Evolutionary conservation across 164 flowering plant genomes (phyloP), one percentile per base, ranked within the genome.

Genomic region (Liriodendron chinense): DNA sequence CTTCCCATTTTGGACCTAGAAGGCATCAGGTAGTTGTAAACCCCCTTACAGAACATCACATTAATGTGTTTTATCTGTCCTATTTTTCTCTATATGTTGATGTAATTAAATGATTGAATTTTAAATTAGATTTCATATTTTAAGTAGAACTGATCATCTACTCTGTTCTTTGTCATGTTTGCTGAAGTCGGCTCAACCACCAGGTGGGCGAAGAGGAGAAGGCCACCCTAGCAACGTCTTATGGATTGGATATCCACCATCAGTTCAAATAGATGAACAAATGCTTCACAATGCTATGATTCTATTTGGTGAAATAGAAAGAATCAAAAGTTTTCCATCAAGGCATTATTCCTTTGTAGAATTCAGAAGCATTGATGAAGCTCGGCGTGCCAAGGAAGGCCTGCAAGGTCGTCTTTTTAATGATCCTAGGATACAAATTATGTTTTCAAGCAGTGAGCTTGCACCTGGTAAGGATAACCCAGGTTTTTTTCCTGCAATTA

Each of bases 251-350:
- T 90, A 96, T 72, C 99, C 98, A 47, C 96, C 98, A 63, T 80
- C 98, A 48, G 83, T 91, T 72, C 89, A 83, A 76, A 83, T 96
- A 73, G 98, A 96, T 80, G 97, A 96, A 76, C 93, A 90, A 75
- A 94, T 90, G 97, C 86, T 96, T 68, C 96, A 96, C 75, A 94
- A 94, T 91, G 97, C 99, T 13, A 90, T 96, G 98, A 96, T 96
- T 70, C 82, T 96, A 24, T 92, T 89, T 88, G 99, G 99, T 57
- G 99, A 96, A 83, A 96, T 96, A 70, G 98, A 92, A 84, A 83
- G 91, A 69, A 91, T 96, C 26, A 96, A 83, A 78, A 88, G 91
- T 75, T 91, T 87, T 67, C 93, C 94, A 5, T 80, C 91, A 21
- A 87, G 92, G 75, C 79, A 94, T 69, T 90, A 87, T 75, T 83